Evolutionary conservation across 1,139 yeast species (phyloP), one percentile per base, ranked within the genome.

Genomic region (Saccharomycopsis phalli): DNA sequence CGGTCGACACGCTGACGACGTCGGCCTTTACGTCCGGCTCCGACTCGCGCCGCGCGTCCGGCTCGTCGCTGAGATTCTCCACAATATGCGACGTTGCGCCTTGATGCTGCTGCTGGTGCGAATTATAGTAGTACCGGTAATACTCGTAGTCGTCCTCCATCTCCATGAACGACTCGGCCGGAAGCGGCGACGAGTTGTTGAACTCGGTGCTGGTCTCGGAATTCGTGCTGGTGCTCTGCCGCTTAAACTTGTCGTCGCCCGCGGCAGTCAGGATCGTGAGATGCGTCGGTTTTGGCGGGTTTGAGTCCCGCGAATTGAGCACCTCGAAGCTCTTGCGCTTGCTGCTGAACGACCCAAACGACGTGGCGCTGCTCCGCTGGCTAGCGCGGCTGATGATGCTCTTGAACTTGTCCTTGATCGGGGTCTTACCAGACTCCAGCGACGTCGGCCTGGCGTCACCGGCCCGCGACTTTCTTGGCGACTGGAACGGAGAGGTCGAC

Each of bases 131-230:
- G 35, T 45, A 36, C 11, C 47, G 25, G 40, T 39, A 45, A 23
- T 45, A 45, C 31, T 45, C 48, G 25, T 43, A 45, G 20, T 45
- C 48, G 27, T 45, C 48, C 22, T 45, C 44, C 7, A 31, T 39
- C 14, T 44, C 47, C 35, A 45, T 45, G 3, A 45, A n/a, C n/a
- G 38, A 30, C 7, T 20, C 38, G 10, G 45, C 42, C 10, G 46
- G 41, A 22, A 32, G 27, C 16, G 46, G 47, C 13, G 45, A 40
- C 8, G 34, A 34, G 25, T 16, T 33, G 31, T 18, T 32, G n/a
- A 34, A 17, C n/a, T 41, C 42, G 5, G 38, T 39, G 35, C 42
- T 38, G 32, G 36, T 35, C 14, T 36, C 45, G 4, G 47, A 44
- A 18, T 33, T 38, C 5, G 43, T 39, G 7, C 38, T 27, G 11